phyloP scores from a whole-genome alignment of 306 rosid species.

The Begonia peltatifolia region DNA sequence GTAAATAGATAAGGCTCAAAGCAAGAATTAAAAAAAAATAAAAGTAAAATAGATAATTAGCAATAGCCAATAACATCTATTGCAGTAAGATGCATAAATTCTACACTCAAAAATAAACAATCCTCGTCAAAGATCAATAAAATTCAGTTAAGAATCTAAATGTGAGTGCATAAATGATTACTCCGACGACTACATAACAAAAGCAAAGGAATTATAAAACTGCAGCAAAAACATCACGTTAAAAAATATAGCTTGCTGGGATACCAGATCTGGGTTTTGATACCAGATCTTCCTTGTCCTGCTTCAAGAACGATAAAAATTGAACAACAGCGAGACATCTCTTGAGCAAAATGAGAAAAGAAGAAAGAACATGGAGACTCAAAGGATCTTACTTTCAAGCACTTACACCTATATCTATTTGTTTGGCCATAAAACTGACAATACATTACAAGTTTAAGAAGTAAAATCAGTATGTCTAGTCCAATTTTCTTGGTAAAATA shows the following conservation, averaged over 20 bases:
- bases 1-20: no score
- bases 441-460: neutral
- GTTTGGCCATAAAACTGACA: constrained; percentile 3
- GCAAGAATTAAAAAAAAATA: no score
- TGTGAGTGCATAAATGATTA: no score
- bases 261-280: constrained; percentile 29
- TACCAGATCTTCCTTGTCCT: constrained; percentile 39
- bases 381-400: no score
- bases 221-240: constrained; percentile 1
- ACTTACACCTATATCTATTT: neutral
- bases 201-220: no score
- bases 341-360: neutral
- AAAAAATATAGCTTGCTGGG: constrained; percentile 8
- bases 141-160: no score
- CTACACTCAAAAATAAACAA: neutral
- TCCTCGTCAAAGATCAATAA: no score
- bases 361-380: neutral
- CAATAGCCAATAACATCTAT: no score
- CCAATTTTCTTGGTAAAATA: neutral
- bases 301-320: constrained; percentile 37
- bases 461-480: neutral
- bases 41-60: no score
- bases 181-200: neutral
- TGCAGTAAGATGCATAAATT: neutral
- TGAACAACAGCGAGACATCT: constrained; percentile 8